Evolutionary conservation across 495 filamentous ascomycete genomes (phyloP), one percentile per base, ranked within the genome.

Genomic region (Penicillium dipodomyicola): DNA sequence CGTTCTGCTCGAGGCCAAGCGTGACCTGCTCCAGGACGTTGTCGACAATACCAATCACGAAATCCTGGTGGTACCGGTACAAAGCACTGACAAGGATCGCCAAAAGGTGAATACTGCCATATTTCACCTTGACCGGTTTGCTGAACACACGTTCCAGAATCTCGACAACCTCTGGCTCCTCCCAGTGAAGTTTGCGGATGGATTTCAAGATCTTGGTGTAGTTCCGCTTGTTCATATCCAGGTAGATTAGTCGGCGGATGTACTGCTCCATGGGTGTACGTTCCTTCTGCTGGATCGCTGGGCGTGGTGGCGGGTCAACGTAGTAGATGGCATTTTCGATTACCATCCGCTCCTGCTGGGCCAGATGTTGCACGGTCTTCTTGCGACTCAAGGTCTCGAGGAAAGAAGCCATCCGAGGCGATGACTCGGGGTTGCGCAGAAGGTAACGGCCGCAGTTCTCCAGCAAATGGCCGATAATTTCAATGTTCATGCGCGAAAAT

Each of bases 311-410:
- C 8, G 94, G 94, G 65, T 97, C 92, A 49, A 99, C 94, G 67
- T 96, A 97, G 70, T 99, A 99, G 57, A 97, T 85, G 17, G 94
- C 94, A 69, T 99, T 99, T 67, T 99, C 94, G 61, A 99, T 93
- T 14, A 97, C 84, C 90, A 99, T 97, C 52, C 92, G 86, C 71
- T 99, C 94, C 65, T 96, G 91, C 62, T 96, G 92, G 23, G 91
- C 95, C 48, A 97, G 81, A 68, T 96, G 91, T 67, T 97, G 93
- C 10, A 92, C 91, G 14, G 86, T 84, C 72, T 99, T 99, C 82
- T 99, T 99, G 47, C 94, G 86, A 60, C 93, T 88, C 27, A 99
- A 78, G 0, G 93, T 97, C 72, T 99, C 94, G 41, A 99, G 70
- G 69, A 99, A 99, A 1, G 88, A 91, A 0, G 79, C 77, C 94